Base-by-base conservation (phyloP, 306 rosid genomes). In the Senna tora region DNA sequence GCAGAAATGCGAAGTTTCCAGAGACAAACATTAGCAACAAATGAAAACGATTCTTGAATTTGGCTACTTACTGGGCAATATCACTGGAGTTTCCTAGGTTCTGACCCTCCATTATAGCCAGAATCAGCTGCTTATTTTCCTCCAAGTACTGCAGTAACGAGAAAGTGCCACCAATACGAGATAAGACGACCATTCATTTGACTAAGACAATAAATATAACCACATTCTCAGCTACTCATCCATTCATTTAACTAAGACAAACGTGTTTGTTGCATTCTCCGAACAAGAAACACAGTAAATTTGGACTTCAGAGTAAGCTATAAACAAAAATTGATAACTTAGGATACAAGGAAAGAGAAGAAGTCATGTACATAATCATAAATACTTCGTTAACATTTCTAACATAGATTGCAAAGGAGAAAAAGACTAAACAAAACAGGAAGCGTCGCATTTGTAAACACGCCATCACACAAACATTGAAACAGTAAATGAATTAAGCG, bases 101-200 rank as follows among this genome's bases (percentile, higher is more conserved):
- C 71, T 82, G 85, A 21, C 65, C 19, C 46, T 83, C 86, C 80
- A 87, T 4, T 73, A 80, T 75, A 41, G 80, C 65, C 63, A 82
- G 42, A 65, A 87, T 83, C 82, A 87, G 67, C 62, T 85, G 82
- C 75, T 67, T 51, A 57, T 85, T 87, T 81, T 87, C 88, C 63
- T 83, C 89, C 81, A 87, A 65, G 73, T 60, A 84, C 89, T 87
- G 80, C 80, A 69, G 66, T 71, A 84, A 77, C 65, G 7, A 80
- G 61, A 80, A 79, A 5, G 79, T 55, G 22, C 60, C 17, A 41
- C 19, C 28, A 7, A 25, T 8, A 34, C 19, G 53, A 67, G 38
- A 81, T 49, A 65, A 71, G 28, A 16, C 20, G 20, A 11, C 14
- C 13, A 22, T 6, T n/a, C n/a, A n/a, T n/a, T n/a, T n/a, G n/a